These are phyloP conservation scores for Paratinospora sagittata DNA, from an alignment of 164 flowering plant genomes.

Conservation along the genomic window DNA sequence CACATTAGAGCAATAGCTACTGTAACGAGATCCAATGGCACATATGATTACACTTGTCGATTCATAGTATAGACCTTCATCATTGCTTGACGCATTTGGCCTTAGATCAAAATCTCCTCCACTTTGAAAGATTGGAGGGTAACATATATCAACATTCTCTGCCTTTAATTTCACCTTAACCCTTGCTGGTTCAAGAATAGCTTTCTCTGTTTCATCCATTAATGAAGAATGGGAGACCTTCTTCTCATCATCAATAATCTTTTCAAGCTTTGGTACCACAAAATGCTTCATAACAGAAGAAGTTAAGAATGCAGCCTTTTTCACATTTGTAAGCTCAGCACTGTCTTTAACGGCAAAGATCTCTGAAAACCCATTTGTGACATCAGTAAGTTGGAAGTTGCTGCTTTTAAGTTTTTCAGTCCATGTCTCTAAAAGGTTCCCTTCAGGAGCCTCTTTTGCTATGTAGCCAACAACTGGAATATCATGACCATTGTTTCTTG, in stretches of 20 bases:
- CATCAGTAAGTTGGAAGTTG: constrained; percentile 39
- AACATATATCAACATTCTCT: constrained; percentile 75
- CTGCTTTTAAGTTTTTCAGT: constrained; percentile 42
- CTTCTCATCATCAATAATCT: too few species aligned
- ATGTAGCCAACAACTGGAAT: constrained; percentile 52
- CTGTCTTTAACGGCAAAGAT: constrained; percentile 67
- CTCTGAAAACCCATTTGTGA: constrained; percentile 61
- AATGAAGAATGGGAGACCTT: constrained; percentile 61
- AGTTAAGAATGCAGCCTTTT: too few species aligned
- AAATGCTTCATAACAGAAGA: too few species aligned
- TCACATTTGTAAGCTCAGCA: constrained; percentile 49
- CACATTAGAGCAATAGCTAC: too few species aligned
- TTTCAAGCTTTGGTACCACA: too few species aligned
- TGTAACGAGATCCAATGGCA: too few species aligned
- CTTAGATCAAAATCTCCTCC: constrained; percentile 81
- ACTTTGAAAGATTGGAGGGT: too few species aligned
- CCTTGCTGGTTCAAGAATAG: constrained; percentile 51
- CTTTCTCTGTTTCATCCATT: constrained; percentile 75
- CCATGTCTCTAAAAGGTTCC: constrained; percentile 69
- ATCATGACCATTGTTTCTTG: constrained; percentile 23
- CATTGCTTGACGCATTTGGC: constrained; percentile 78
- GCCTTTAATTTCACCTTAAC: constrained; percentile 61
- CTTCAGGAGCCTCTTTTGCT: constrained; percentile 68
- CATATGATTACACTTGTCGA: constrained; percentile 69
- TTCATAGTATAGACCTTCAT: constrained; percentile 57